Conservation (phyloP, 164 flowering plant genomes). For the Sedum album region DNA sequence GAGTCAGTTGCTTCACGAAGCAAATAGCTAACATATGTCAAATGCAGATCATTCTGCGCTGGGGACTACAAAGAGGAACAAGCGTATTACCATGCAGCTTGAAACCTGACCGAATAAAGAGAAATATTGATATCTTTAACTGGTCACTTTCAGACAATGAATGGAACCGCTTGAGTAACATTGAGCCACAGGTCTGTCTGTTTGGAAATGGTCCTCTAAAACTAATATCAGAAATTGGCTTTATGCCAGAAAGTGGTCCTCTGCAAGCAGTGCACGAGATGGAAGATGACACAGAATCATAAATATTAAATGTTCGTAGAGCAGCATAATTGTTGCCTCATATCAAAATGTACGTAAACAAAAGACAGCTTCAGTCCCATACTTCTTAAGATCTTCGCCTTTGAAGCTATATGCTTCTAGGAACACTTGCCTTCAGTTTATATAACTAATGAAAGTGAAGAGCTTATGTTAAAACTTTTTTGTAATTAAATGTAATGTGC, state of each 20-base stretch:
- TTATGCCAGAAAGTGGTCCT: conserved; percentile 38
- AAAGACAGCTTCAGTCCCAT: background rate
- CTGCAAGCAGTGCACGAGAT: conserved; percentile 63
- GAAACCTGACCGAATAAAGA: conserved; percentile 45
- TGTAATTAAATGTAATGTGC: too few species aligned
- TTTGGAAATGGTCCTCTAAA: conserved; percentile 39
- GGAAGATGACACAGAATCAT: conserved; percentile 49
- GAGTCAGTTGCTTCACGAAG: background rate
- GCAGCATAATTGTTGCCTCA: too few species aligned
- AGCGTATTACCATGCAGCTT: conserved; percentile 69
- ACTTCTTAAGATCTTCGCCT: background rate
- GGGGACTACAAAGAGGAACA: conserved; percentile 75
- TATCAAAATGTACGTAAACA: background rate
- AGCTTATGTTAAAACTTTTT: too few species aligned
- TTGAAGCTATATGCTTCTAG: too few species aligned
- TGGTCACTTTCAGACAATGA: conserved; percentile 62
- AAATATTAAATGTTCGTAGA: background rate
- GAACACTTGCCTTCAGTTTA: background rate
- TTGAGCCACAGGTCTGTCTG: conserved; percentile 59
- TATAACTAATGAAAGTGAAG: too few species aligned
- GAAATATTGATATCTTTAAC: conserved; percentile 49
- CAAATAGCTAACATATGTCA: conserved; percentile 1
- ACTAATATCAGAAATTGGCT: conserved; percentile 27
- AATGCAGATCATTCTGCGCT: conserved; percentile 43
- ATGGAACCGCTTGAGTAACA: conserved; percentile 43